These are phyloP conservation scores for Kazachstania sp. DNA, from an alignment of 1,139 yeast genomes.

Conservation along the genomic window DNA sequence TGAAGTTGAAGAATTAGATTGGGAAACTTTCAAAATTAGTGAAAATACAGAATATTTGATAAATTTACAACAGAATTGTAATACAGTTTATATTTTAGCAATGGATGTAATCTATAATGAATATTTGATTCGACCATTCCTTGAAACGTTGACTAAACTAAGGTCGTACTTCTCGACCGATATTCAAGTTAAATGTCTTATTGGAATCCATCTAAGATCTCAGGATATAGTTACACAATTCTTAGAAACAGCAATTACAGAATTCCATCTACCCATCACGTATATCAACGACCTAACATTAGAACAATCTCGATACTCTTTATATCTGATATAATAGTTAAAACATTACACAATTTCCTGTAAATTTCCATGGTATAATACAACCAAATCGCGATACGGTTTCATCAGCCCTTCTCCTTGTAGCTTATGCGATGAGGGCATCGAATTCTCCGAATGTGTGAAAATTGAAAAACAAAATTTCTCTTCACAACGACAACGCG, in stretches of 20 bases:
- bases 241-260: constrained; percentile 22
- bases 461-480: no score
- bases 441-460: no score
- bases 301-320: constrained; percentile 18
- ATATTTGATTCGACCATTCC: constrained; percentile 26
- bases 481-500: no score
- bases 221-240: constrained; percentile 25
- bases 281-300: constrained; percentile 13
- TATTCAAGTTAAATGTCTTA: constrained; percentile 11
- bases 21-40: constrained; percentile 23
- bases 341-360: no score
- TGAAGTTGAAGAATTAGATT: constrained; percentile 25
- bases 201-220: constrained; percentile 29
- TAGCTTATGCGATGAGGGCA: no score
- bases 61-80: constrained; percentile 2
- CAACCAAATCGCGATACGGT: no score
- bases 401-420: no score
- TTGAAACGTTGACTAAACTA: constrained; percentile 19
- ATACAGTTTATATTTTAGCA: constrained; percentile 21
- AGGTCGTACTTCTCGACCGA: constrained; percentile 7
- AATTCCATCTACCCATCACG: constrained; percentile 15
- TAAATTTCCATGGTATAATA: no score
- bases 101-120: constrained; percentile 32
- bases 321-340: constrained; percentile 19
- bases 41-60: constrained; percentile 9